Evolutionary conservation across 2,329 filamentous ascomycete species (phyloP).

Genomic region (Aspergillus flavus): DNA sequence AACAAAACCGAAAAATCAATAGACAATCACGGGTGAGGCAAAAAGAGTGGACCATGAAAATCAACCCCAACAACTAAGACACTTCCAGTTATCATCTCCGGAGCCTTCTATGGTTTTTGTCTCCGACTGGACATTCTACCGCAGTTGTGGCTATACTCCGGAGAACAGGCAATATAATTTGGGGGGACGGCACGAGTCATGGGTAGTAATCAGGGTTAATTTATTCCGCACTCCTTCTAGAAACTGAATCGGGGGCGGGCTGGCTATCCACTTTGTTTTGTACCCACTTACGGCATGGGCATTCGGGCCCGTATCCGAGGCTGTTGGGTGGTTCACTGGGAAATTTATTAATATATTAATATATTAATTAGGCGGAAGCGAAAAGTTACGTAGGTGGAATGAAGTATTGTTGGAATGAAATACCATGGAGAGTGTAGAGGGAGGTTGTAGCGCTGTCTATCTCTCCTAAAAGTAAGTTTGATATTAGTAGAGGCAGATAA

Average conservation of each 20-base stretch:
- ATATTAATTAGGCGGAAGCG: background rate
- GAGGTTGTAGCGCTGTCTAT: too few species aligned
- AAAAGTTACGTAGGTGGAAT: background rate
- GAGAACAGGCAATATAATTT: background rate
- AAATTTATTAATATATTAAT: too few species aligned
- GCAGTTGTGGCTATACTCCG: background rate
- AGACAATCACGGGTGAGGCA: background rate
- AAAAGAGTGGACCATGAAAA: background rate
- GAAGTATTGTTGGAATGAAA: background rate
- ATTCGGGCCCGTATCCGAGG: background rate
- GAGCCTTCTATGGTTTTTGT: background rate
- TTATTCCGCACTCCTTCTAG: background rate
- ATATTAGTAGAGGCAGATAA: background rate
- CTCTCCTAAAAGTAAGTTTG: background rate
- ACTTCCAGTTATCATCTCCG: slow-evolving; percentile 11
- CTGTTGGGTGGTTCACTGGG: background rate
- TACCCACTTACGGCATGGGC: background rate
- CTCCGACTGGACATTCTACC: background rate
- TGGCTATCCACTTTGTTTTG: background rate
- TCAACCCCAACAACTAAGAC: background rate
- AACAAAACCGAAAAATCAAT: too few species aligned
- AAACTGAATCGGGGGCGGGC: background rate
- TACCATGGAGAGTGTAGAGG: background rate
- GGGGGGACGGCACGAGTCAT: background rate
- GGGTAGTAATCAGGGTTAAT: background rate